Base-by-base conservation (phyloP, 768 basidiomycete species). In the Naganishia kalamii region DNA sequence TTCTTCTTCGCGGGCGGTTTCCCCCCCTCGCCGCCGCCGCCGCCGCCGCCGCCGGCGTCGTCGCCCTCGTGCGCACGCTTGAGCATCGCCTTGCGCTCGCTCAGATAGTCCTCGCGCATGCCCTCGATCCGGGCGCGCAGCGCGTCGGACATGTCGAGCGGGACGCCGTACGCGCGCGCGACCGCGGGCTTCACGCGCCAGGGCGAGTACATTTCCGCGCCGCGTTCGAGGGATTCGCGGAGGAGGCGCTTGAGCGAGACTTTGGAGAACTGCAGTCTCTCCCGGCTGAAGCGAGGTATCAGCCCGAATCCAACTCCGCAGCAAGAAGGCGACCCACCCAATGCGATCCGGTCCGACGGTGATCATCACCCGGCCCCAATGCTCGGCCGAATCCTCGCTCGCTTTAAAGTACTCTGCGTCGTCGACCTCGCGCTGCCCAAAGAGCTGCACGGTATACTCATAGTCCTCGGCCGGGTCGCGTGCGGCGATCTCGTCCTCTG, bases 201-300 rank as follows among this genome's bases (percentile, higher is more conserved):
- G 6, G 96, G 94, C 0, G 91, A 90, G 8, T 91, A 92, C 29
- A 94, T 88, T 10, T 90, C 88, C 17, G 91, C 83, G 70, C 94
- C 92, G 35, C 96, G 86, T 72, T 90, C 88, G 2, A 99, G 88
- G 71, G 92, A 94, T 74, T 98, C 96, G 68, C 90, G 87, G 65
- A 99, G 89, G 79, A 94, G 97, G 17, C 92, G 88, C 69, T 92
- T 90, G 30, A 99, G 85, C 71, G 98, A 94, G 19, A 92, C 92
- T 78, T 98, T 97, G 30, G 92, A 94, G 79, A 98, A 98, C 21
- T 91, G 86, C 21, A 94, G 82, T 60, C 93, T 89, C 77, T 99
- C 96, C 66, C 96, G 92, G 73, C 93, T 97, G 70, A 11, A 54
- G 11, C 7, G 49, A n/a, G 1, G 37, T 4, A 12, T 48, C 48